Percentiles rank a stretch among this genome's conserved stretches.
phyloP scores from a whole-genome alignment of 2,329 filamentous ascomycete species.

The Mollisia scopiformis region DNA sequence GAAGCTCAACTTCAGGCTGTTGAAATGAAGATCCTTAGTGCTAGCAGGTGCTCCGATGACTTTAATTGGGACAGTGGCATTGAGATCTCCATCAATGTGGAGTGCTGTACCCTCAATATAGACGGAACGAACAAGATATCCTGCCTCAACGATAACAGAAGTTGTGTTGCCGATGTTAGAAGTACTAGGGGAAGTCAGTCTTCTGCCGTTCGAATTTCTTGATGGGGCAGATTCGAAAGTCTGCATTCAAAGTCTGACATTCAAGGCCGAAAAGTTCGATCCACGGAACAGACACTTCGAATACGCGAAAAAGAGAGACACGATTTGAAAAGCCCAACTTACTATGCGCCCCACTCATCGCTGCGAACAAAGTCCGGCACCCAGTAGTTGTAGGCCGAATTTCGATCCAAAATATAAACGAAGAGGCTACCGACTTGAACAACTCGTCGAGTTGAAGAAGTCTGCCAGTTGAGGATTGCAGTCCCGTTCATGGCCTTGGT shows the following conservation, averaged over 20 bases:
- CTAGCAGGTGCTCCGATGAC: slow-evolving; percentile 63
- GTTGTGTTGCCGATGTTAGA: slow-evolving; percentile 38
- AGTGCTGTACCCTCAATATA: slow-evolving; percentile 58
- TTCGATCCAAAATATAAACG: slow-evolving; percentile 53
- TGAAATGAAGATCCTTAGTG: slow-evolving; percentile 63
- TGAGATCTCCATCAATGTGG: slow-evolving; percentile 71
- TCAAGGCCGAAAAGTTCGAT: too few species aligned
- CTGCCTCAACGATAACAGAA: slow-evolving; percentile 64
- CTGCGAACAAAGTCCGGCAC: slow-evolving; percentile 55
- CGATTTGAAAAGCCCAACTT: slow-evolving; percentile 18
- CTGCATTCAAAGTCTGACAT: too few species aligned
- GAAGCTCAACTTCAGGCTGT: slow-evolving; percentile 49
- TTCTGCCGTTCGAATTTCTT: not conserved
- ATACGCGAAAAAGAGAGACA: too few species aligned
- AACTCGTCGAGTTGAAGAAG: slow-evolving; percentile 54
- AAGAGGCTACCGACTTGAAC: slow-evolving; percentile 46
- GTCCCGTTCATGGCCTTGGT: slow-evolving; percentile 44
- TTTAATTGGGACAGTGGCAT: slow-evolving; percentile 68
- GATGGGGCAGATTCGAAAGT: too few species aligned
- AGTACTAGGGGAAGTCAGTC: slow-evolving; percentile 24
- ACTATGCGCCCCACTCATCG: slow-evolving; percentile 38
- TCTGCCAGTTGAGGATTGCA: slow-evolving; percentile 57
- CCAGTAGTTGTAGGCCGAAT: slow-evolving; percentile 72
- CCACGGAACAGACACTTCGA: too few species aligned
- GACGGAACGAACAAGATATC: slow-evolving; percentile 66